Base-by-base conservation (phyloP, 2,329 filamentous ascomycete species). In the Onygenales sp. region DNA sequence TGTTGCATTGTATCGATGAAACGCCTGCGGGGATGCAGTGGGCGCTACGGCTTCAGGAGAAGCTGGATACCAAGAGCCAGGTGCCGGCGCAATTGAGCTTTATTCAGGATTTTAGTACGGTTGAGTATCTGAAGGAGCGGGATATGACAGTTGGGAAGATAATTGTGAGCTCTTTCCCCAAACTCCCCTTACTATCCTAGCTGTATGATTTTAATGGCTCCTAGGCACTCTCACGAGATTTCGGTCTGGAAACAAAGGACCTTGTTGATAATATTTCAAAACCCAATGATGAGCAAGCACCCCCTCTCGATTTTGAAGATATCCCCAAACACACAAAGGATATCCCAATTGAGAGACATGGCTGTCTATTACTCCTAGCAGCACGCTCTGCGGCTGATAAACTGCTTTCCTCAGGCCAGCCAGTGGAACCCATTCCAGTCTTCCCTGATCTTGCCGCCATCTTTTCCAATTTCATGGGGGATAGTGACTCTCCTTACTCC, bases 141-240 rank as follows among this genome's bases (percentile, higher is more conserved):
- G 74, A 80, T 54, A 74, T 78, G 54, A 77, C 80, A 9, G 67
- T 83, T 52, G 79, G 79, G 0, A 81, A 81, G 58, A 72, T 84
- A 7, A 72, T 77, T 42, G 73, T 75, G 66, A 39, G 70, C 62
- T 10, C 1, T 17, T n/a, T 10, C 31, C 9, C 13, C 21, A 10
- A 13, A 44, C 10, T 13, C 32, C 10, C 37, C n/a, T 10, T 43
- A 9, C 21, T 42, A 36, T 44, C 32, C 31, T 27, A 14, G 14
- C 39, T 32, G 27, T n/a, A 33, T 44, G 14, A 36, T 34, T 51
- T 59, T 52, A 57, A 37, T 39, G 27, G 34, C 7, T 53, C 27
- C 14, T 36, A 74, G 60, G 78, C 78, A 36, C 63, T 83, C 36
- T 78, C 78, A 6, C 72, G 76, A 57, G 80, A 83, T 58, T 68